phyloP scores from a whole-genome alignment of 768 basidiomycete genomes.

The Lentinula raphanica region DNA sequence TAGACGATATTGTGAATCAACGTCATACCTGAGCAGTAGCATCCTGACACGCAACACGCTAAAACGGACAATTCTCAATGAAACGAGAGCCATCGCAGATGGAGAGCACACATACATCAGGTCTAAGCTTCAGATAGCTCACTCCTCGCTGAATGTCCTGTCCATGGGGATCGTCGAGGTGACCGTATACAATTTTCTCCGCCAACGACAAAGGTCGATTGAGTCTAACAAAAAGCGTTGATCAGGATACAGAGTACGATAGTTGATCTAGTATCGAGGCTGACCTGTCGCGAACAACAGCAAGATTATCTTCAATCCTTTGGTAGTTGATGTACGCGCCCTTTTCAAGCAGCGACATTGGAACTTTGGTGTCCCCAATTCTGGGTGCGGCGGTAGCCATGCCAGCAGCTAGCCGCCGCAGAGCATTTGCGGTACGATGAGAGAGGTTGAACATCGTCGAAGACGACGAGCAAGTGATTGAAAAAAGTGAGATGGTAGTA shows the following conservation, averaged over 20 bases:
- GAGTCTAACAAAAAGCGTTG: conserved; percentile 45
- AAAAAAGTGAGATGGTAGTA: conserved; percentile 17
- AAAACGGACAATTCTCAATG: background rate
- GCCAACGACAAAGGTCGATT: conserved; percentile 89
- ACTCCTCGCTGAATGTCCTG: conserved; percentile 89
- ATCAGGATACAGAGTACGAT: background rate
- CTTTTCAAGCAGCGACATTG: conserved; percentile 83
- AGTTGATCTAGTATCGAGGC: background rate
- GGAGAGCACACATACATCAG: conserved; percentile 66
- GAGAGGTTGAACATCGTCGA: conserved; percentile 61
- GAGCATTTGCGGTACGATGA: conserved; percentile 45
- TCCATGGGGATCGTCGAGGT: conserved; percentile 89
- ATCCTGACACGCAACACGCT: conserved; percentile 91
- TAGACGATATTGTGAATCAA: background rate
- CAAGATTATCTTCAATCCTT: conserved; percentile 96
- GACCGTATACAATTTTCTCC: conserved; percentile 97
- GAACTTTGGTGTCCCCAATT: conserved; percentile 86
- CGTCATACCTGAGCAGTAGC: conserved; percentile 72
- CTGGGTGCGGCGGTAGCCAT: conserved; percentile 79
- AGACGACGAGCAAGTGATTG: conserved; percentile 26
- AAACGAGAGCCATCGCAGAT: background rate
- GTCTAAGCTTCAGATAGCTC: conserved; percentile 95
- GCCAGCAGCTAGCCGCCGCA: conserved; percentile 53
- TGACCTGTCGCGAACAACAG: conserved; percentile 78
- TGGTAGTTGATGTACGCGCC: conserved; percentile 89